Evolutionary conservation across 2,329 filamentous ascomycete genomes (phyloP).

Genomic region (Helminthosporium solani): DNA sequence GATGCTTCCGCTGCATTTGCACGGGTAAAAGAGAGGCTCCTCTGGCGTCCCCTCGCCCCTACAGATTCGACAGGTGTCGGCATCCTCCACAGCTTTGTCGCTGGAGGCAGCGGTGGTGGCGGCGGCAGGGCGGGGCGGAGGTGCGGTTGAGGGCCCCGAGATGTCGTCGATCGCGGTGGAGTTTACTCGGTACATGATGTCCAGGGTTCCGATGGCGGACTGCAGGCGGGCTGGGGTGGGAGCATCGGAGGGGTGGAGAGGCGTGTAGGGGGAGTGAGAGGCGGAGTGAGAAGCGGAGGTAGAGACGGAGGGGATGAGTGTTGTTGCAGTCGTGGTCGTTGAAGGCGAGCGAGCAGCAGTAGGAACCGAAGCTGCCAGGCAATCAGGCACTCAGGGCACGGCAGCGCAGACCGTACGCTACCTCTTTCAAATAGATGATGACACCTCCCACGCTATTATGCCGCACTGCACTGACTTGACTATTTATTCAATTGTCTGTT

Average conservation of each 20-base stretch:
- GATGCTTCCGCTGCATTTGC: constrained; percentile 98
- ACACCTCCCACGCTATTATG: too few species aligned
- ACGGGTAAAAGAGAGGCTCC: constrained; percentile 93
- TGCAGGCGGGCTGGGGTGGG: not conserved
- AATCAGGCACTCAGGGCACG: too few species aligned
- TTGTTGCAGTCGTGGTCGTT: too few species aligned
- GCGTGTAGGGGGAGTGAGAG: not conserved
- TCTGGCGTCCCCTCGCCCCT: constrained; percentile 78
- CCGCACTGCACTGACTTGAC: too few species aligned
- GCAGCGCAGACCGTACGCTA: too few species aligned
- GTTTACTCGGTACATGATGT: not conserved
- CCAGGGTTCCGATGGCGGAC: not conserved
- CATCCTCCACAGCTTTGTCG: constrained; percentile 49
- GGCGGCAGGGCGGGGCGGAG: not conserved
- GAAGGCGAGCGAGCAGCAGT: too few species aligned
- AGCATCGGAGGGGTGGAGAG: not conserved
- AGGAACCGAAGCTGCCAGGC: too few species aligned
- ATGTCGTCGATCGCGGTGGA: not conserved
- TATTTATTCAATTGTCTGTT: too few species aligned
- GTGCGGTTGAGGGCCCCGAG: not conserved
- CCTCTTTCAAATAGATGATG: too few species aligned
- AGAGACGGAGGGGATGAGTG: too few species aligned
- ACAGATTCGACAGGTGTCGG: constrained; percentile 95
- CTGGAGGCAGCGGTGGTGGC: constrained; percentile 32
- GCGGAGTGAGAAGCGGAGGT: not conserved